These are phyloP conservation scores for Arctium lappa DNA, from an alignment of 129 eudicot genomes.

Conservation along the genomic window DNA sequence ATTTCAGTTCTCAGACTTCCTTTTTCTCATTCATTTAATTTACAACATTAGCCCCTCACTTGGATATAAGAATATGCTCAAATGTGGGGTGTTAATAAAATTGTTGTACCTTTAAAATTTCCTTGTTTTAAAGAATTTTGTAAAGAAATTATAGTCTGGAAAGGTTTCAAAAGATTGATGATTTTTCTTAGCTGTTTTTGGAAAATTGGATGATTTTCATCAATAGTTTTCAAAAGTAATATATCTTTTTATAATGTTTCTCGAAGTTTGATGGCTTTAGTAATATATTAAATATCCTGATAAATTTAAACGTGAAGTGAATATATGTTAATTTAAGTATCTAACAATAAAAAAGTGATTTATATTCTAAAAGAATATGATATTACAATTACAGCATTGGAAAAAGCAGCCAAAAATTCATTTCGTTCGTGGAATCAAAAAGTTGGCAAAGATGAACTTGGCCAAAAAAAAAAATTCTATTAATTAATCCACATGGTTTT, in stretches of 20 bases:
- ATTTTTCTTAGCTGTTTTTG: background rate
- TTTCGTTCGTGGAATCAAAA: background rate
- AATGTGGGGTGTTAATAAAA: background rate
- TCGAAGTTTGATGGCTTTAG: background rate
- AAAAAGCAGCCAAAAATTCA: background rate
- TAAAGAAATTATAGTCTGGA: background rate
- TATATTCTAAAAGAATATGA: background rate
- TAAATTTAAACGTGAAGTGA: background rate
- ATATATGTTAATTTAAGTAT: background rate
- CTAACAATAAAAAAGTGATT: background rate
- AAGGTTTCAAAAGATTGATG: background rate
- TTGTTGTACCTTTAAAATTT: background rate
- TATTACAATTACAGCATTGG: background rate
- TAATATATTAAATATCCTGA: background rate
- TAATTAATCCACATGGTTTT: conserved; percentile 10
- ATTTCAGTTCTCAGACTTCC: background rate
- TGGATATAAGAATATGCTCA: background rate
- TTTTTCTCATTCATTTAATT: background rate
- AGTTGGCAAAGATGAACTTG: background rate
- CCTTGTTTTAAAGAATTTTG: background rate
- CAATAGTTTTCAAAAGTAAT: background rate
- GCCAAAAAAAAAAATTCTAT: background rate
- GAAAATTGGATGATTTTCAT: background rate
- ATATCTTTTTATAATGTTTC: background rate
- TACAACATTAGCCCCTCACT: background rate